Evolutionary conservation across 164 flowering plant species (phyloP).

Genomic region (Aristolochia contorta): DNA sequence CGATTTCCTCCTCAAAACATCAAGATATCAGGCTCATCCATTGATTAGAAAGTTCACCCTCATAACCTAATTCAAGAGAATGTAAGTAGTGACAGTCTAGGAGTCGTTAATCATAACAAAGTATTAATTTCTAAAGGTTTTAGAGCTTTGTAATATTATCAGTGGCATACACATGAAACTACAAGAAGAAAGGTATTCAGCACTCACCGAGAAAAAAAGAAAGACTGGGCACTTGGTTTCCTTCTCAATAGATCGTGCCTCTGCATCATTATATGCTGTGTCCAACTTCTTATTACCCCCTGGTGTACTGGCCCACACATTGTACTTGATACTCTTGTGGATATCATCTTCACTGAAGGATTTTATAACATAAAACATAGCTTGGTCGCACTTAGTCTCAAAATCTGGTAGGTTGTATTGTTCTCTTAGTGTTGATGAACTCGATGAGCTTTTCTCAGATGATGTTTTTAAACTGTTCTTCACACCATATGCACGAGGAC

Average conservation of each 20-base stretch:
- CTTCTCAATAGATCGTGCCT: conserved; percentile 23
- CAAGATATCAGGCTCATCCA: no score
- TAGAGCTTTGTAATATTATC: background rate
- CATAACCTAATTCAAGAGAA: no score
- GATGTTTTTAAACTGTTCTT: conserved; percentile 12
- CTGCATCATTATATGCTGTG: conserved; percentile 57
- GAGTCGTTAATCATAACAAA: background rate
- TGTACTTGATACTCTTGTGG: conserved; percentile 69
- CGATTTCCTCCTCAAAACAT: no score
- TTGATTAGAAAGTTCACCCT: no score
- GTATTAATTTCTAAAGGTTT: background rate
- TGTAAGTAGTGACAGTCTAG: background rate
- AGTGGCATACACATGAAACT: background rate
- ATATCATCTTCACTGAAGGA: conserved; percentile 80
- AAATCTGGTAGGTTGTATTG: conserved; percentile 56
- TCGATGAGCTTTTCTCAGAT: conserved; percentile 23
- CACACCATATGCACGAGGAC: conserved; percentile 45
- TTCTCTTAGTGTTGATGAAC: conserved; percentile 26
- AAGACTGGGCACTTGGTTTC: conserved; percentile 55
- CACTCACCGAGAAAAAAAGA: conserved; percentile 68
- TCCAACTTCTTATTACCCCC: conserved; percentile 76
- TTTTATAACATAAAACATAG: conserved; percentile 76
- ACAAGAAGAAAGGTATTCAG: background rate
- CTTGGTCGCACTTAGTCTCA: conserved; percentile 43
- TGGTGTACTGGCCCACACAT: conserved; percentile 86